Conservation (phyloP, 2,329 filamentous ascomycete species). For the Alternaria longipes region DNA sequence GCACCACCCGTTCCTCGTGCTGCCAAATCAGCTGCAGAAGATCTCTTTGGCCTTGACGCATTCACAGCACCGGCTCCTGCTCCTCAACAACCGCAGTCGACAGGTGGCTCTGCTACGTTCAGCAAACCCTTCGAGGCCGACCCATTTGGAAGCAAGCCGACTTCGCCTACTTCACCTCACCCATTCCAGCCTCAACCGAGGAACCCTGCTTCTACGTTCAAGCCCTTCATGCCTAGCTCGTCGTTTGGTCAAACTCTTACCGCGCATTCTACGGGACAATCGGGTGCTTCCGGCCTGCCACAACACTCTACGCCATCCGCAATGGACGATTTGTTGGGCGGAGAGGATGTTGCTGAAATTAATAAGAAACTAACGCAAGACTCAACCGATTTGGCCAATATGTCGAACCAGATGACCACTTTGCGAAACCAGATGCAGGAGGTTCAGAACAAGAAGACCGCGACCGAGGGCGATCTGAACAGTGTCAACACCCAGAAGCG, state of each 20-base stretch:
- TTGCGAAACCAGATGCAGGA: constrained; percentile 94
- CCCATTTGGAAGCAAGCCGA: constrained; percentile 67
- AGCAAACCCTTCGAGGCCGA: constrained; percentile 62
- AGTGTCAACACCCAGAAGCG: constrained; percentile 87
- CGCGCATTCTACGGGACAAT: constrained; percentile 76
- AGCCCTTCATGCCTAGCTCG: constrained; percentile 91
- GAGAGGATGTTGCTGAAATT: constrained; percentile 86
- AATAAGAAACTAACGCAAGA: constrained; percentile 89
- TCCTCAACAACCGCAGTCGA: constrained; percentile 70
- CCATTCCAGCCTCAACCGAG: constrained; percentile 58
- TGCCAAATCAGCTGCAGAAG: constrained; percentile 84
- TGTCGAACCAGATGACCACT: constrained; percentile 94
- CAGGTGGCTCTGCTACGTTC: constrained; percentile 71
- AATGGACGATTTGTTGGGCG: constrained; percentile 82
- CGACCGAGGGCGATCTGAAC: constrained; percentile 81
- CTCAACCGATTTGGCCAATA: constrained; percentile 89
- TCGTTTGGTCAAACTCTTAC: constrained; percentile 87
- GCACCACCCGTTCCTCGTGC: constrained; percentile 47
- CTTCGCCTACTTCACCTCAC: constrained; percentile 63
- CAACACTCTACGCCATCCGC: constrained; percentile 56
- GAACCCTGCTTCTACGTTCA: constrained; percentile 69
- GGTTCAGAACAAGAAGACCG: constrained; percentile 81
- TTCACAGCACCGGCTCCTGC: constrained; percentile 62
- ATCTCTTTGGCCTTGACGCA: constrained; percentile 91
- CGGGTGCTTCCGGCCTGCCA: constrained; percentile 56